Base-by-base conservation (phyloP, 2,329 filamentous ascomycete genomes). In the Cladorrhinum sp. region DNA sequence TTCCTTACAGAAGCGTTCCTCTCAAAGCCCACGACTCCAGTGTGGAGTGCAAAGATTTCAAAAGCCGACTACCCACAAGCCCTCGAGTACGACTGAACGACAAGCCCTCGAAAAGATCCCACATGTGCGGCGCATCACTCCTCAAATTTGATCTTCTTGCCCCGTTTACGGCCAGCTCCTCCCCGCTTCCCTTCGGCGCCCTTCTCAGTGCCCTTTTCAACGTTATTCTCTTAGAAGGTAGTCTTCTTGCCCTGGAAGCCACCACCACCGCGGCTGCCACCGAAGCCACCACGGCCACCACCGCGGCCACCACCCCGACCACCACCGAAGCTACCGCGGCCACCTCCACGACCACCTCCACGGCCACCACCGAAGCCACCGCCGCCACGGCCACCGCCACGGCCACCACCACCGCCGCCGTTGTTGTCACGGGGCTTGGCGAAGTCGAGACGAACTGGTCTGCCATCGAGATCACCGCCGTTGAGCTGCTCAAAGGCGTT, bases 361-460 rank as follows among this genome's bases (percentile, higher is more conserved):
- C 76, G 70, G 57, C 78, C 75, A 59, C 81, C 76, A 61, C 84
- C 76, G 59, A 83, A 77, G 52, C 83, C 78, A 63, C 83, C 77
- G 67, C 81, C 76, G 61, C 81, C 78, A 63, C 80, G 78, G 55
- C 78, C 72, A 65, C 80, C 75, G 63, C 76, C 73, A 65, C 79
- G 73, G 58, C 77, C 73, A 62, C 79, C 76, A 62, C 82, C 78
- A 59, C 83, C 77, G 64, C 85, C 81, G 63, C 83, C 77, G 63
- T 75, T 74, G 63, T 77, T 75, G 65, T 82, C 75, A 64, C 81
- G 81, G 68, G 81, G 81, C 67, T 89, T 87, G 68, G 88, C 85
- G 76, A 82, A 97, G 83, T 96, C 93, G 57, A 96, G 86, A 69
- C 93, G 90, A 67, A 96, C 81, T 57, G 84, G 76, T 69, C 93